Base-by-base conservation (phyloP, 306 rosid genomes). In the Begonia masoniana region DNA sequence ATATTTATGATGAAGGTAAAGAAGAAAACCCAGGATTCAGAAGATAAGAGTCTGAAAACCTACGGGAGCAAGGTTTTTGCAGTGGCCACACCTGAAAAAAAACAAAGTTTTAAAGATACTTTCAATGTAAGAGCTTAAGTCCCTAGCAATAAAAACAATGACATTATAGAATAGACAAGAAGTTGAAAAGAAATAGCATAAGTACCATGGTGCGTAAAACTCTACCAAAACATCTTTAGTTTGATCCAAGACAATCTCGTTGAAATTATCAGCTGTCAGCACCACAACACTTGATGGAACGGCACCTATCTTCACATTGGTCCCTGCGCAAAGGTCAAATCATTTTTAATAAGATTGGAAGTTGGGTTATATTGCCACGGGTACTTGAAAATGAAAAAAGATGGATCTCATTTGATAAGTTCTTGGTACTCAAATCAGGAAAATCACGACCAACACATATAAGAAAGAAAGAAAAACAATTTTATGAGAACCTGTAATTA, bases 121-220 rank as follows among this genome's bases (percentile, higher is more conserved):
- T 31, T 31, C 39, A 31, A 7, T 0, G 39, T 31, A 31, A 31
- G 39, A 31, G 9, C 39, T 31, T 0, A 31, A 31, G 8, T 31
- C 4, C 39, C 7, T 5, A 31, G 9, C 7, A 3, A 31, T 31
- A 1, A 31, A 5, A 31, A 31, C 39, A 31, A 31, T 31, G 39
- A 3, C 9, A 31, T 5, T 31, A 31, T 31, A 31, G 9, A 52
- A 43, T 47, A 1, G 35, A 47, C 43, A 15, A 64, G 46, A 49
- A 47, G 16, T 55, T 9, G 43, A 15, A 57, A 60, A 43, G 56
- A 48, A 48, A 48, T 17, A 45, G 68, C 24, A 55, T 43, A 45
- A 80, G 69, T 69, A 87, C 96, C 89, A 83, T 17, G 96, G 94
- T 60, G 96, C 89, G 57, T 87, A 87, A 64, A 87, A 87, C 76